Evolutionary conservation across 2,329 filamentous ascomycete species (phyloP).

Genomic region (Malbranchea zuffiana): DNA sequence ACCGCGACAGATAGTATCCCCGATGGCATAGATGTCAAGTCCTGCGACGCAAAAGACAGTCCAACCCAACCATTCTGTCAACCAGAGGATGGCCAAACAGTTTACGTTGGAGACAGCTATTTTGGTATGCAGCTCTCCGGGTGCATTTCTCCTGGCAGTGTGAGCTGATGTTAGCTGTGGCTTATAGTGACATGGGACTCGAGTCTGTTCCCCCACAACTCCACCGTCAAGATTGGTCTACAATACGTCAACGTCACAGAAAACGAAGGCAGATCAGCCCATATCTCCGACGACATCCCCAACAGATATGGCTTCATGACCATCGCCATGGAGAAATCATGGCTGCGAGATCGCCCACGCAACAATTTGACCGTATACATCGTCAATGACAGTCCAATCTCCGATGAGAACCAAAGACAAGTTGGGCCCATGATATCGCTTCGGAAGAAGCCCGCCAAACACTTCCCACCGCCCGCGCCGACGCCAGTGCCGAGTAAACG

Average conservation of each 20-base stretch:
- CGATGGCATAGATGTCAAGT: conserved; percentile 8
- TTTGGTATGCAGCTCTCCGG: conserved; percentile 11
- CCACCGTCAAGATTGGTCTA: conserved; percentile 25
- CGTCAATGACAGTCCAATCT: conserved; percentile 21
- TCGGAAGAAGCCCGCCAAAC: conserved; percentile 24
- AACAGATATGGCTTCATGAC: conserved; percentile 32
- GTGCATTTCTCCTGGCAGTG: background rate
- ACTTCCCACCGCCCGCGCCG: conserved; percentile 26
- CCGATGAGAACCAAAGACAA: conserved; percentile 18
- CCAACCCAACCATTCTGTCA: conserved; percentile 13
- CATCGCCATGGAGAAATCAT: conserved; percentile 30
- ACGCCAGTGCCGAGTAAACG: conserved; percentile 22
- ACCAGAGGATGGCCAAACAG: conserved; percentile 11
- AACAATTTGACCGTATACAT: conserved; percentile 32
- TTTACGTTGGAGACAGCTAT: conserved; percentile 12
- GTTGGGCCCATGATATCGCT: conserved; percentile 29
- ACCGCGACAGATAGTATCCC: conserved; percentile 1
- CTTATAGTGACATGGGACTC: conserved; percentile 28
- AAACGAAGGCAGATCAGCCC: conserved; percentile 26
- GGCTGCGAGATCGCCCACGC: conserved; percentile 28
- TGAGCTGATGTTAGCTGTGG: conserved; percentile 14
- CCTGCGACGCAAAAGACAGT: conserved; percentile 10
- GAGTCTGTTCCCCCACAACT: conserved; percentile 24
- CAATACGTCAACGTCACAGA: conserved; percentile 26
- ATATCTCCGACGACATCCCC: conserved; percentile 25